Conservation (phyloP, 2,329 filamentous ascomycete genomes). For the Stagonosporopsis vannaccii region DNA sequence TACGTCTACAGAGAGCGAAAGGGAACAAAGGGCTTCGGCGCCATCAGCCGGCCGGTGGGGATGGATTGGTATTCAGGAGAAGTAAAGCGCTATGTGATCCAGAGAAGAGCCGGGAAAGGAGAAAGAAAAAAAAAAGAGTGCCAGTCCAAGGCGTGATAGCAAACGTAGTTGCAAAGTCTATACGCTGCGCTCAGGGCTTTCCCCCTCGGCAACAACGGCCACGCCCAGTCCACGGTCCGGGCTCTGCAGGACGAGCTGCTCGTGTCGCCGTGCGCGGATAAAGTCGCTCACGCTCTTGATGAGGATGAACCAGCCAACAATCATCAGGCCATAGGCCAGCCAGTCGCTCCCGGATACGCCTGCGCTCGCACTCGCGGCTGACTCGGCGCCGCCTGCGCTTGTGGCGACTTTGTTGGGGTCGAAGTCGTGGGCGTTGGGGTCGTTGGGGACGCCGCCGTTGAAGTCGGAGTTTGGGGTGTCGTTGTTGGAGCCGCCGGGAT, state of each 20-base stretch:
- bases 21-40: too few species aligned
- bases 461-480: constrained; percentile 60
- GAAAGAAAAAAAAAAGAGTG: neutral
- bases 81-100: too few species aligned
- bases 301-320: constrained; percentile 96
- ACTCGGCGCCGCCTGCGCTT: constrained; percentile 41
- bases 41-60: too few species aligned
- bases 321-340: constrained; percentile 93
- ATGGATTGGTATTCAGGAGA: too few species aligned
- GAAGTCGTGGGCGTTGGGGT: constrained; percentile 91
- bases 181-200: constrained; percentile 72
- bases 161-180: too few species aligned
- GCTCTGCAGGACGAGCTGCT: constrained; percentile 90
- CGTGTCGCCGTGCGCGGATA: constrained; percentile 83
- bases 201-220: constrained; percentile 85
- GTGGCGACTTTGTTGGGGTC: constrained; percentile 72
- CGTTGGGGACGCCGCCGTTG: constrained; percentile 70
- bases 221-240: constrained; percentile 86
- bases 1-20: too few species aligned
- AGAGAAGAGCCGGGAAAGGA: too few species aligned
- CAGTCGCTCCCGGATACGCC: constrained; percentile 78
- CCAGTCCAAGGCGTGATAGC: too few species aligned
- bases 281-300: constrained; percentile 95
- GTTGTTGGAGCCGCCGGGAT: constrained; percentile 46
- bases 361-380: constrained; percentile 53